Percentiles rank a stretch among this genome's conserved stretches.
These are phyloP conservation scores for Leptographium radiaticola DNA, from an alignment of 2,329 filamentous ascomycete species.

Conservation along the genomic window DNA sequence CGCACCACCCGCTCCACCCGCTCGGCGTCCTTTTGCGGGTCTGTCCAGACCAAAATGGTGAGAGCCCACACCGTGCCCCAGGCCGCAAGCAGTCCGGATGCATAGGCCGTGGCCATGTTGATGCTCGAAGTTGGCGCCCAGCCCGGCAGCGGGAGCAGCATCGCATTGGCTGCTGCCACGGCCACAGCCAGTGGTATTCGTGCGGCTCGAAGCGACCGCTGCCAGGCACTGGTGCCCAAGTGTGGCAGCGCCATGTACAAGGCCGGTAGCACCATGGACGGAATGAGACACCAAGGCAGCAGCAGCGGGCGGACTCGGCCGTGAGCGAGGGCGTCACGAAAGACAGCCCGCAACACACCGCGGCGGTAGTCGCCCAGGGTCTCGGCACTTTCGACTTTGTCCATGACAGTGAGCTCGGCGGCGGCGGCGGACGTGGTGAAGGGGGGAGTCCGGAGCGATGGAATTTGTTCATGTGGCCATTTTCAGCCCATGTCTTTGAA, in stretches of 20 bases:
- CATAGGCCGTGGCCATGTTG: constrained; percentile 38
- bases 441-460: too few species aligned
- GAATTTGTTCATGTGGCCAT: too few species aligned
- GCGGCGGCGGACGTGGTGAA: too few species aligned
- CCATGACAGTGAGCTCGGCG: neutral
- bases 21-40: constrained; percentile 43
- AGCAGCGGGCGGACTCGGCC: constrained; percentile 28
- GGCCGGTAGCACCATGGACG: constrained; percentile 33
- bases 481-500: too few species aligned
- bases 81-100: constrained; percentile 31
- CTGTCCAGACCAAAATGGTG: constrained; percentile 37
- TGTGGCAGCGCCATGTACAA: constrained; percentile 46
- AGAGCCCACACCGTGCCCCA: constrained; percentile 39
- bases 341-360: constrained; percentile 5
- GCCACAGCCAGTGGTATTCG: constrained; percentile 35
- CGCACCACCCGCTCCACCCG: constrained; percentile 25
- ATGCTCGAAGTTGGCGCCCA: constrained; percentile 28
- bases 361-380: constrained; percentile 10
- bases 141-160: constrained; percentile 18
- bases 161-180: constrained; percentile 29
- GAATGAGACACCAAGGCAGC: constrained; percentile 36
- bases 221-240: constrained; percentile 17
- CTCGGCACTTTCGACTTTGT: neutral
- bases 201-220: constrained; percentile 35
- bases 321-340: constrained; percentile 4